phyloP scores from a whole-genome alignment of 2,329 filamentous ascomycete genomes.

The Ophidiomyces ophidiicola region DNA sequence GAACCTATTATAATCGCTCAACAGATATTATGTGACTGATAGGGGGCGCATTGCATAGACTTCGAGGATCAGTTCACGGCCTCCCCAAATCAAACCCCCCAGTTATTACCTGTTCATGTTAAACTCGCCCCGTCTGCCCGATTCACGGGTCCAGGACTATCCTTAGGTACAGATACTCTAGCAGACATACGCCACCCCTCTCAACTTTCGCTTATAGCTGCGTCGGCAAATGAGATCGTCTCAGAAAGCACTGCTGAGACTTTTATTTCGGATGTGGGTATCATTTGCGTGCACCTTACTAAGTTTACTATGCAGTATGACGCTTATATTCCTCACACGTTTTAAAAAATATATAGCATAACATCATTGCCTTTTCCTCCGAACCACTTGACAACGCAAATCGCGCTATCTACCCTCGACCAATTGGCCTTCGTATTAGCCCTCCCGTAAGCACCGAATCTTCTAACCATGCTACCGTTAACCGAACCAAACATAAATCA shows the following conservation, averaged over 20 bases:
- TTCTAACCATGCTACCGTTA: conserved; percentile 30
- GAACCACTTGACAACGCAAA: conserved; percentile 20
- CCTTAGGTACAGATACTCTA: conserved; percentile 25
- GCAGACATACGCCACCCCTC: conserved; percentile 30
- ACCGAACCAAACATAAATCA: conserved; percentile 36
- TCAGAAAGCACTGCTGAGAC: conserved; percentile 25
- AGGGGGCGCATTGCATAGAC: too few relatives aligned
- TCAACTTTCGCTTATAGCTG: conserved; percentile 36
- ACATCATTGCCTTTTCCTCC: conserved; percentile 30
- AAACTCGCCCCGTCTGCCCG: conserved; percentile 19
- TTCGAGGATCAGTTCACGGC: conserved; percentile 7
- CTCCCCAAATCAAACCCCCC: conserved; percentile 1
- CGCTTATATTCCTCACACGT: background rate
- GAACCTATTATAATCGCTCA: background rate
- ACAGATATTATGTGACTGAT: too few relatives aligned
- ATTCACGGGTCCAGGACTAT: conserved; percentile 23
- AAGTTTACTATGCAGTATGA: conserved; percentile 9
- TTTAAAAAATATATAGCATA: conserved; percentile 18
- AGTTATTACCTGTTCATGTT: conserved; percentile 6
- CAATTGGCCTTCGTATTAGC: conserved; percentile 34
- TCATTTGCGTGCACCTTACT: too few relatives aligned
- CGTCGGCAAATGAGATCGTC: conserved; percentile 37
- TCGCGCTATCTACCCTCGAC: conserved; percentile 30
- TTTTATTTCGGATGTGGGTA: conserved; percentile 25
- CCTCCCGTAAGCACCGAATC: conserved; percentile 29